Percentiles rank a stretch among this genome's conserved stretches.
phyloP scores from a whole-genome alignment of 495 filamentous ascomycete genomes.

The Lasiosphaeria hispida region DNA sequence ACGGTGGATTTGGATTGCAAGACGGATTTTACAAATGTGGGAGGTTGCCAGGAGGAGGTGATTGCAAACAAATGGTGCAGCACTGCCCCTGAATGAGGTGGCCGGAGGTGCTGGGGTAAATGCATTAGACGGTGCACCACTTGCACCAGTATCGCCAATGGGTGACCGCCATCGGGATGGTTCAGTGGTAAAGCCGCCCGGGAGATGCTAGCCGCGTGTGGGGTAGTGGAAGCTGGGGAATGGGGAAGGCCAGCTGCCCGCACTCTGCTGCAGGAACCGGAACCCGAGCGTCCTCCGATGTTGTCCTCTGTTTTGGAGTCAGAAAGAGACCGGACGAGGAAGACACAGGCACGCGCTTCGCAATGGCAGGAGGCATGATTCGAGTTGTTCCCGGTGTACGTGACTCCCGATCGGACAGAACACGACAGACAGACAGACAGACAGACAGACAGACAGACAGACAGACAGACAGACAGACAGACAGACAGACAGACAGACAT shows the following conservation, averaged over 20 bases:
- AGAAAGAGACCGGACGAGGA: not conserved
- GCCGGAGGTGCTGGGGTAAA: not conserved
- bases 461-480: too few relatives aligned
- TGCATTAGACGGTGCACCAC: not conserved
- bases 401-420: not conserved
- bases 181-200: not conserved
- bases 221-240: conserved; percentile 5
- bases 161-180: not conserved
- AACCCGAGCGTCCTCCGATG: not conserved
- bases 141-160: not conserved
- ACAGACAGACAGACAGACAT: too few relatives aligned
- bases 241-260: conserved; percentile 10
- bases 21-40: too few relatives aligned
- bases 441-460: too few relatives aligned
- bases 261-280: conserved; percentile 3
- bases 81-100: not conserved
- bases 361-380: conserved; percentile 54
- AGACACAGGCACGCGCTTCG: not conserved
- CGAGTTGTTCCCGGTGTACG: conserved; percentile 56
- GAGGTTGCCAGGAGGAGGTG: too few relatives aligned
- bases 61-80: too few relatives aligned
- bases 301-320: not conserved
- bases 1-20: too few relatives aligned
- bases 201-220: conserved; percentile 3
- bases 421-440: not conserved